Evolutionary conservation across 768 basidiomycete genomes (phyloP), one percentile per base, ranked within the genome.

Genomic region (Mycena capillaripes): DNA sequence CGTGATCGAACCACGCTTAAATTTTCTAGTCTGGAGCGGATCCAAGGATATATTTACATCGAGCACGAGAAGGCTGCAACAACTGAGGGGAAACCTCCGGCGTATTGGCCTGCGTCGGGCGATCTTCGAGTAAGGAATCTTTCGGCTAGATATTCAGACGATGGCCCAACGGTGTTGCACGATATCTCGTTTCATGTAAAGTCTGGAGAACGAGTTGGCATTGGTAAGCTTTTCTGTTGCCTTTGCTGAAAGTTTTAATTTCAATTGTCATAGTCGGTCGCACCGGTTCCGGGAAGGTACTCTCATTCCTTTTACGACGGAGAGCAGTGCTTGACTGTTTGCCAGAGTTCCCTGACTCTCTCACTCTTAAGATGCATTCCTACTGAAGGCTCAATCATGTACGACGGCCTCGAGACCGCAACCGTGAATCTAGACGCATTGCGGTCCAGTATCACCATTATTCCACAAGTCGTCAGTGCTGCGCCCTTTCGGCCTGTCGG

Each of bases 291-390:
- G 73, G 76, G 81, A 57, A 72, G 59, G 71, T 67, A 55, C 3
- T 16, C 29, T 14, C 2, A 3, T 12, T 4, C 27, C 29, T 30
- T 29, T 23, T n/a, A 11, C n/a, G 3, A n/a, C 38, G 1, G 14
- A 62, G 4, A 11, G 23, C 10, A 23, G 32, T 55, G 4, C 34
- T 48, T 74, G 12, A 57, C 40, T 32, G 5, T 7, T 60, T 21
- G 60, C 6, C 79, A 87, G 85, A 90, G 90, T 71, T 91, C 92
- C 27, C 76, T 87, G 38, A 85, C 89, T 0, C 80, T 92, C 14
- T 87, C 91, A 0, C 81, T 92, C 60, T 77, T 88, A 1, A 78
- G 85, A 2, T 79, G 86, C 76, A 84, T 88, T 36, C 83, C 82
- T 1, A 72, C 71, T 2, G 60, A 68, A 40, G 71, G 71, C 9